phyloP scores from a whole-genome alignment of 1,139 yeast genomes.

The Candida gigantensis region DNA sequence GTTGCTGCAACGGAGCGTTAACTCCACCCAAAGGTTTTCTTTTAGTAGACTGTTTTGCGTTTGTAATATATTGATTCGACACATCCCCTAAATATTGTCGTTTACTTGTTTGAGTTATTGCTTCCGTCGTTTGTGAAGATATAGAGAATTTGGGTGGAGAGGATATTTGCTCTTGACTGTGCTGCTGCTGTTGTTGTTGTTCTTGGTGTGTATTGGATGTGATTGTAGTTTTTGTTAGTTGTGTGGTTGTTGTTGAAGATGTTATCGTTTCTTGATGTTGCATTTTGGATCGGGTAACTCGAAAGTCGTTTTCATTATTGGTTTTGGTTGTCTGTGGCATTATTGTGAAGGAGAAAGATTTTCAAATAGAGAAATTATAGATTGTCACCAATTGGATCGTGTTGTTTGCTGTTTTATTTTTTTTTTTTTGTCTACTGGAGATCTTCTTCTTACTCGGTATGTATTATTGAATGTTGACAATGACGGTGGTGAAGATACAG shows the following conservation, averaged over 20 bases:
- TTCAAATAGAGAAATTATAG: too few species aligned
- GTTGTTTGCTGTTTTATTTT: not conserved
- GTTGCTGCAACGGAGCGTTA: constrained; percentile 27
- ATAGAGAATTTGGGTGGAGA: constrained; percentile 3
- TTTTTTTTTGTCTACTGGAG: too few species aligned
- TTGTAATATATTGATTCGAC: constrained; percentile 38
- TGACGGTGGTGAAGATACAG: too few species aligned
- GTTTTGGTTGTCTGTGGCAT: constrained; percentile 34
- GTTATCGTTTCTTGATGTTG: constrained; percentile 8
- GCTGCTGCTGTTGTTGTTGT: constrained; percentile 6
- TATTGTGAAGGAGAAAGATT: not conserved
- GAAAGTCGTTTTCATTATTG: constrained; percentile 46
- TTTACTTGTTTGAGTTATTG: constrained; percentile 9
- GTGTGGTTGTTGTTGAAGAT: constrained; percentile 4
- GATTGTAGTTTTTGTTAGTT: constrained; percentile 2
- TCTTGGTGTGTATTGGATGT: constrained; percentile 2
- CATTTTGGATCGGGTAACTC: constrained; percentile 35
- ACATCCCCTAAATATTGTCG: constrained; percentile 45
- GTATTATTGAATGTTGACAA: too few species aligned
- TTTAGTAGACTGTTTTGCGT: constrained; percentile 16
- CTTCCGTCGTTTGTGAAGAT: constrained; percentile 4
- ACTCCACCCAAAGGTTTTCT: constrained; percentile 42
- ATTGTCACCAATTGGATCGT: too few species aligned
- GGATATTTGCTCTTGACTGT: constrained; percentile 2
- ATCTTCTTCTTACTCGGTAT: too few species aligned